Evolutionary conservation across 805 yeast genomes (phyloP).

Genomic region (Candida namnaoensis): DNA sequence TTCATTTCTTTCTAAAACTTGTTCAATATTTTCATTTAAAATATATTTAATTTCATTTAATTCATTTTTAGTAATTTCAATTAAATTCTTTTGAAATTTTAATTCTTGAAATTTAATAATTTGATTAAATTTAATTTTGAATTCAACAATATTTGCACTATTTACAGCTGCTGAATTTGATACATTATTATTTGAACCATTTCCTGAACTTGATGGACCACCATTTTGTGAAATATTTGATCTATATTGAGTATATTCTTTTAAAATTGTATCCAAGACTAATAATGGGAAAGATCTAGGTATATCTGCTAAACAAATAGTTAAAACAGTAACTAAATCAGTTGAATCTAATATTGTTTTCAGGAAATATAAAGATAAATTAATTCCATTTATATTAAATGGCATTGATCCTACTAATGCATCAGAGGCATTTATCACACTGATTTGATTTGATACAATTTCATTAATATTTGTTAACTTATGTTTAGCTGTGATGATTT

Average conservation of each 20-base stretch:
- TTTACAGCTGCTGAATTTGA: neutral
- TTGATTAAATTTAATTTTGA: constrained; percentile 47
- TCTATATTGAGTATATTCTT: constrained; percentile 35
- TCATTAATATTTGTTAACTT: constrained; percentile 42
- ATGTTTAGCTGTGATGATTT: constrained; percentile 28
- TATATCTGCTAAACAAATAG: constrained; percentile 9
- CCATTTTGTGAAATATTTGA: neutral
- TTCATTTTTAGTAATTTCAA: constrained; percentile 37
- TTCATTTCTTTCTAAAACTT: constrained; percentile 51
- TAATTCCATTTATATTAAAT: constrained; percentile 3
- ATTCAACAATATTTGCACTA: constrained; percentile 28
- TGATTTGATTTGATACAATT: constrained; percentile 43
- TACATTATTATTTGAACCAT: too few species aligned
- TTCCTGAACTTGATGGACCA: neutral
- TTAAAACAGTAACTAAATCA: constrained; percentile 14
- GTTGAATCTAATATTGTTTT: constrained; percentile 12
- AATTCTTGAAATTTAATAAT: constrained; percentile 46
- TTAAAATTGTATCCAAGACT: constrained; percentile 24
- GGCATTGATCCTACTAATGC: constrained; percentile 19
- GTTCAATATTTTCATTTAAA: constrained; percentile 55
- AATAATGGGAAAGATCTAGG: constrained; percentile 13
- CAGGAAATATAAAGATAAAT: constrained; percentile 10
- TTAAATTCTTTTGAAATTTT: constrained; percentile 22
- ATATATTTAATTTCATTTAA: constrained; percentile 46
- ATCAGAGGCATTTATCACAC: constrained; percentile 40